Percentiles rank a stretch among this genome's conserved stretches.
phyloP scores from a whole-genome alignment of 2,329 filamentous ascomycete species.

The Emydomyces testavorans region DNA sequence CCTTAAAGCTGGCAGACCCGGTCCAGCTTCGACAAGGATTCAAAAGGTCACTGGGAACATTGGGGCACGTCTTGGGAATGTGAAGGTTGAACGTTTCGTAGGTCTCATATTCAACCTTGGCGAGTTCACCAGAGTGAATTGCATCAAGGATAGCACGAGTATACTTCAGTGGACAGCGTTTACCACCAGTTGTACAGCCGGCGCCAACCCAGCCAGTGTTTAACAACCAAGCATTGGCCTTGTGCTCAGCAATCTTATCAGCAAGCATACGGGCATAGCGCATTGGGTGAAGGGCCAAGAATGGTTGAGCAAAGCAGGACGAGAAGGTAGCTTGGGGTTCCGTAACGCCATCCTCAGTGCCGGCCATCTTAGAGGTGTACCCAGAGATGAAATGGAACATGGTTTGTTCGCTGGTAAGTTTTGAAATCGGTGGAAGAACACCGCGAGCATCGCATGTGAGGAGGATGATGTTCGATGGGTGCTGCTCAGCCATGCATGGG shows the following conservation, averaged over 20 bases:
- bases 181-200: conserved; percentile 78
- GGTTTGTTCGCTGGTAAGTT: conserved; percentile 85
- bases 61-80: conserved; percentile 83
- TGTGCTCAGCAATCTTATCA: conserved; percentile 92
- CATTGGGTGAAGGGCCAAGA: conserved; percentile 98
- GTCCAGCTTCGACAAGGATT: conserved; percentile 94
- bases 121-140: conserved; percentile 93
- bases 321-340: conserved; percentile 99
- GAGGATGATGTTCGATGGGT: conserved; percentile 95
- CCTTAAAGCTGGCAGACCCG: conserved; percentile 66
- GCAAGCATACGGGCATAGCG: conserved; percentile 97
- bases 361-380: conserved; percentile 99
- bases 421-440: conserved; percentile 94
- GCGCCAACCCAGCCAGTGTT: conserved; percentile 98
- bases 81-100: conserved; percentile 95
- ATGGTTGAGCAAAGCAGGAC: conserved; percentile 97
- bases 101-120: conserved; percentile 82
- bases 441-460: conserved; percentile 96
- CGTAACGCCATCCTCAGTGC: conserved; percentile 91
- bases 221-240: conserved; percentile 93
- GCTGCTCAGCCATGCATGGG: conserved; percentile 73
- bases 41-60: conserved; percentile 80
- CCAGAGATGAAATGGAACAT: conserved; percentile 99
- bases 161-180: conserved; percentile 97
- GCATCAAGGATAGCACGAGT: conserved; percentile 95